Conservation (phyloP, 495 filamentous ascomycete genomes). For the Neurospora sp. region DNA sequence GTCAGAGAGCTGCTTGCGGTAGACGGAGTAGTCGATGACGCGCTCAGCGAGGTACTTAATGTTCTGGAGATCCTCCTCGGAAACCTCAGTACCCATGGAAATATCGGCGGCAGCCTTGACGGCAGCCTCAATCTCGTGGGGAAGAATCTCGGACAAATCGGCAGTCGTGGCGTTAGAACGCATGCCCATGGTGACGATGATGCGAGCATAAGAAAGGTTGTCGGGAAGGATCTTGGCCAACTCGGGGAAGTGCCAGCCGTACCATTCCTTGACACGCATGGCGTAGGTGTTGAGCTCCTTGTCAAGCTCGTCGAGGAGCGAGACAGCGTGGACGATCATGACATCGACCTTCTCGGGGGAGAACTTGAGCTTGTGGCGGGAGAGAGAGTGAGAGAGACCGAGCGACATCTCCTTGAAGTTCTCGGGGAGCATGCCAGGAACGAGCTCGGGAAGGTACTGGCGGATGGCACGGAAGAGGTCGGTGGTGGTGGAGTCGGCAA, state of each 20-base stretch:
- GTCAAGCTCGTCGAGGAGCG: constrained; percentile 88
- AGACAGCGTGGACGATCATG: constrained; percentile 97
- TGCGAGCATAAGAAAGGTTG: constrained; percentile 85
- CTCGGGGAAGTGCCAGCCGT: constrained; percentile 99
- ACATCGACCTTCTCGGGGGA: constrained; percentile 98
- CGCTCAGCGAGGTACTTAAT: constrained; percentile 86
- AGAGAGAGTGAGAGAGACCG: constrained; percentile 92
- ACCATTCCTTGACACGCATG: constrained; percentile 99
- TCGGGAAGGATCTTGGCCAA: constrained; percentile 94
- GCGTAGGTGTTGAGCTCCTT: constrained; percentile 98
- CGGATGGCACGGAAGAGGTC: constrained; percentile 92
- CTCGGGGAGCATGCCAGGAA: constrained; percentile 76
- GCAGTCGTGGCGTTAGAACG: constrained; percentile 60
- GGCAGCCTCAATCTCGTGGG: constrained; percentile 87
- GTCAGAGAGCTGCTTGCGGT: constrained; percentile 73
- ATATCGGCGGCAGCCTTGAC: constrained; percentile 92
- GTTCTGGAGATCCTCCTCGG: constrained; percentile 76
- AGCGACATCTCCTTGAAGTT: constrained; percentile 88
- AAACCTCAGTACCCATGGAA: constrained; percentile 98
- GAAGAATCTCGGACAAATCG: constrained; percentile 86
- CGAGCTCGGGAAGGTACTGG: constrained; percentile 77
- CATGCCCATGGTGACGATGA: constrained; percentile 84
- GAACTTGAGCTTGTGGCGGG: constrained; percentile 98
- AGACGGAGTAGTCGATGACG: constrained; percentile 83
- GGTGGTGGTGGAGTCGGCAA: constrained; percentile 76